Evolutionary conservation across 2,329 filamentous ascomycete genomes (phyloP), one percentile per base, ranked within the genome.

Genomic region (Ceratocystis destructans): DNA sequence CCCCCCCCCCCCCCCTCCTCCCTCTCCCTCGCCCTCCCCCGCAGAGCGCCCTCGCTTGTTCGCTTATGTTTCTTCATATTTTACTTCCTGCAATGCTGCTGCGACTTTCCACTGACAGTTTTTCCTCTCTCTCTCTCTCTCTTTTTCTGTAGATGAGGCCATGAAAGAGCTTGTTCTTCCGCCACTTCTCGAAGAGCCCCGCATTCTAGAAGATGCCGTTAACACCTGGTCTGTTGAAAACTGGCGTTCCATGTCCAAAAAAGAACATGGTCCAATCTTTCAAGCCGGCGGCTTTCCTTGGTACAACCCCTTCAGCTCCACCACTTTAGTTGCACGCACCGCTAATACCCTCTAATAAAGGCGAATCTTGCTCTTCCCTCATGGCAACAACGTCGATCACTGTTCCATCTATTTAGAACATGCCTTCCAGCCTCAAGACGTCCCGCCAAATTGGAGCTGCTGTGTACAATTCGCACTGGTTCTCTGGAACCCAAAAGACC

Each of bases 331-430:
- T 15, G 31, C 28, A 3, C 48, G 20, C 28, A 25, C 25, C 4
- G 70, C 70, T 57, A 61, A 64, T 65, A 71, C 73, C 61, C 73
- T 69, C 63, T 62, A 28, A 17, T 59, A 25, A 69, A 92, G 88
- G 94, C 88, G 93, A 72, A 87, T 97, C 71, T 83, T 99, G 15
- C 91, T 99, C 74, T 99, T 99, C 73, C 93, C 94, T 0, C 91
- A 87, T 69, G 94, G 94, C 64, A 99, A 99, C 75, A 93, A 96
- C 70, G 89, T 92, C 66, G 93, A 97, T 70, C 88, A 90, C 73
- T 90, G 88, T 61, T 97, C 94, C 5, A 90, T 99, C 74, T 99
- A 97, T 75, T 84, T 99, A 25, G 94, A 99, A 75, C 94, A 97
- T 75, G 94, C 90, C 57, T 96, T 89, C 76, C 88, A 90, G 28